A percentile compares a stretch with the other conserved stretches of the same genome.
These are phyloP conservation scores for Peronospora farinosa DNA, from an alignment of 352 stramenopile species.

Conservation along the genomic window DNA sequence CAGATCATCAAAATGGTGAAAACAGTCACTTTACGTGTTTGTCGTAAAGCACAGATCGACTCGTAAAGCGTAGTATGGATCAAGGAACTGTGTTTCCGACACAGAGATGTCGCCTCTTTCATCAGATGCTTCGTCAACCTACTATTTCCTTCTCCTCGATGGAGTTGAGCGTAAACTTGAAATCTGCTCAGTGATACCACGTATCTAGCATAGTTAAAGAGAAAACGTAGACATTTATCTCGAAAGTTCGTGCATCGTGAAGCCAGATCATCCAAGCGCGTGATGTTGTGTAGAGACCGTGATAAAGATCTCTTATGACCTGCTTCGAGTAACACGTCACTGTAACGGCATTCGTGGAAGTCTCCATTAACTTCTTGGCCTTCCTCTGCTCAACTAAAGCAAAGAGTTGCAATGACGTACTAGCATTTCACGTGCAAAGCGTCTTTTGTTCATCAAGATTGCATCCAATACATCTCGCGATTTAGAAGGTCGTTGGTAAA, in stretches of 20 bases:
- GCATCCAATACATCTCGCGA: slow-evolving; percentile 6
- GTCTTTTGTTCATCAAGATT: slow-evolving; percentile 12
- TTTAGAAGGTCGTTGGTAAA: slow-evolving; percentile 10
- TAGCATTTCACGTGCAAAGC: slow-evolving; percentile 16
- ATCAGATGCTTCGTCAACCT: too few relatives aligned
- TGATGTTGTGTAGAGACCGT: slow-evolving; percentile 10
- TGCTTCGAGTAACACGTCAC: not conserved
- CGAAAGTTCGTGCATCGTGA: not conserved
- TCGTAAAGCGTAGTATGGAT: too few relatives aligned
- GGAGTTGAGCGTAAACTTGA: too few relatives aligned
- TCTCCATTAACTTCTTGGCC: slow-evolving; percentile 5
- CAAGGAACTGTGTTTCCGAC: too few relatives aligned
- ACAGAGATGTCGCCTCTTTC: too few relatives aligned
- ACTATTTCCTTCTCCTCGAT: too few relatives aligned
- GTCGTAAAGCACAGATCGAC: slow-evolving; percentile 15
- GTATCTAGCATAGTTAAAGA: too few relatives aligned
- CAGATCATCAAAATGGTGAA: too few relatives aligned
- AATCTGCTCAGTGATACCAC: too few relatives aligned
- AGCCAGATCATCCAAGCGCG: slow-evolving; percentile 2
- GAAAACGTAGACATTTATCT: slow-evolving; percentile 6
- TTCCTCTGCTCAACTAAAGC: slow-evolving; percentile 12
- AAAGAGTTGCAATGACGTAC: slow-evolving; percentile 16
- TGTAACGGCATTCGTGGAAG: slow-evolving; percentile 11
- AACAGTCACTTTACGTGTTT: too few relatives aligned
- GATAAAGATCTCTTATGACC: slow-evolving; percentile 15